Evolutionary conservation across 2,329 filamentous ascomycete species (phyloP).

Genomic region (Cladosporium velox): DNA sequence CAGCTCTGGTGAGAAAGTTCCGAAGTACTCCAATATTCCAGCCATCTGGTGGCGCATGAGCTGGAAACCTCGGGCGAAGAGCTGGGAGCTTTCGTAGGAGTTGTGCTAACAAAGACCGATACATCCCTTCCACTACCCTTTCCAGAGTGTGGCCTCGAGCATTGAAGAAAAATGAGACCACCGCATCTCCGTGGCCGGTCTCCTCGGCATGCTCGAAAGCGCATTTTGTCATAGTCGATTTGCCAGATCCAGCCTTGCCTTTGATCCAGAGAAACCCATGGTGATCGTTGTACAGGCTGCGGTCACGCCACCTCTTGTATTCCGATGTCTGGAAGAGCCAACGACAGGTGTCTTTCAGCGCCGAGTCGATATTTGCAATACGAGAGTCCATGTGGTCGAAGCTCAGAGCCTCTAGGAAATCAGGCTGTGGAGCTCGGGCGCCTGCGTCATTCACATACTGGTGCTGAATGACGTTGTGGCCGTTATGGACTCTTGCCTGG

Average conservation of each 20-base stretch:
- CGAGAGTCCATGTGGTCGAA: conserved; percentile 5
- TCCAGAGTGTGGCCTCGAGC: not conserved
- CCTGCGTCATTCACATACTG: no score
- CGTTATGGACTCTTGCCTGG: no score
- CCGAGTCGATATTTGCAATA: no score
- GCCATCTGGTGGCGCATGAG: no score
- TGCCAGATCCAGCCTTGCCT: conserved; percentile 24
- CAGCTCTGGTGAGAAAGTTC: no score
- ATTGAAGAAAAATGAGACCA: conserved; percentile 5
- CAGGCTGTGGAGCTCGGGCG: not conserved
- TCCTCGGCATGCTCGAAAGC: not conserved
- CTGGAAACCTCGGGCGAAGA: no score
- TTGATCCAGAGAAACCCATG: conserved; percentile 24
- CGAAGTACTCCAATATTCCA: no score
- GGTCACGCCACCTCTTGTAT: conserved; percentile 11
- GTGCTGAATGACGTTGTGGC: no score
- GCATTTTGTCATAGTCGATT: conserved; percentile 24
- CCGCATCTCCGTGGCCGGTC: not conserved
- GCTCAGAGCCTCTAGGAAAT: not conserved
- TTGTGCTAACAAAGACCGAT: not conserved
- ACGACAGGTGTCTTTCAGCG: conserved; percentile 1
- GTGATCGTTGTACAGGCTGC: not conserved
- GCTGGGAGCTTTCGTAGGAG: not conserved
- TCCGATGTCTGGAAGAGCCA: conserved; percentile 14
- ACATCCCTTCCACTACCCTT: not conserved